Evolutionary conservation across 179 eudicot genomes (phyloP).

Genomic region (Beta corolliflora): DNA sequence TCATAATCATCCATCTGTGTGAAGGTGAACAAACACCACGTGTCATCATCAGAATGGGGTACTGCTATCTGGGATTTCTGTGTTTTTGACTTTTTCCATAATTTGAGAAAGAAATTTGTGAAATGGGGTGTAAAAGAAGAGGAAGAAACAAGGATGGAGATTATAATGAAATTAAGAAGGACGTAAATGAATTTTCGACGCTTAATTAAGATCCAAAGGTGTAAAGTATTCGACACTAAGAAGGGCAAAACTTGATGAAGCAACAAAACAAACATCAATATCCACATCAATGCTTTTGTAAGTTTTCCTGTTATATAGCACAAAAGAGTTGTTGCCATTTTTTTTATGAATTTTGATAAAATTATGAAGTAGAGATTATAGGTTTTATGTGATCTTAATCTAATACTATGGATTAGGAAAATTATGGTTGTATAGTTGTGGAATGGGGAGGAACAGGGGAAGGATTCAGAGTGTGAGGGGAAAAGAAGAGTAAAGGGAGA

Average conservation of each 20-base stretch:
- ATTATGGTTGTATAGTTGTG: not conserved
- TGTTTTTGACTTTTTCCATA: not conserved
- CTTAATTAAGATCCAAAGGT: slow-evolving; percentile 2
- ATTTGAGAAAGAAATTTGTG: not conserved
- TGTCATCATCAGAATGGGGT: not conserved
- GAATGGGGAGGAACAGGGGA: not conserved
- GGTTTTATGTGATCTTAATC: not conserved
- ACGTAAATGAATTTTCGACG: slow-evolving; percentile 2
- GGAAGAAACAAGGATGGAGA: slow-evolving; percentile 7
- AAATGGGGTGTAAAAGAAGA: slow-evolving; percentile 5
- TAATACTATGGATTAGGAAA: not conserved
- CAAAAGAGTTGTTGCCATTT: not conserved
- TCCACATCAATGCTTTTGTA: not conserved
- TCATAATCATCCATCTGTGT: not conserved
- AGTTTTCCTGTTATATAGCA: slow-evolving; percentile 7
- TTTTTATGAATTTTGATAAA: not conserved
- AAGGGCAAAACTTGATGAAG: not conserved
- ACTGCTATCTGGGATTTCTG: not conserved
- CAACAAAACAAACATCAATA: not conserved
- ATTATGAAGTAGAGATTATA: not conserved
- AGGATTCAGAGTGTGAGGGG: not conserved
- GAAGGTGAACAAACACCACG: not conserved
- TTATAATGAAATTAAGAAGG: slow-evolving; percentile 9
- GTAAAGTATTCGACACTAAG: not conserved
- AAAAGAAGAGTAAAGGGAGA: not conserved